Percentiles rank a stretch among this genome's conserved stretches.
phyloP scores from a whole-genome alignment of 805 yeast genomes.

The Candida piceae region DNA sequence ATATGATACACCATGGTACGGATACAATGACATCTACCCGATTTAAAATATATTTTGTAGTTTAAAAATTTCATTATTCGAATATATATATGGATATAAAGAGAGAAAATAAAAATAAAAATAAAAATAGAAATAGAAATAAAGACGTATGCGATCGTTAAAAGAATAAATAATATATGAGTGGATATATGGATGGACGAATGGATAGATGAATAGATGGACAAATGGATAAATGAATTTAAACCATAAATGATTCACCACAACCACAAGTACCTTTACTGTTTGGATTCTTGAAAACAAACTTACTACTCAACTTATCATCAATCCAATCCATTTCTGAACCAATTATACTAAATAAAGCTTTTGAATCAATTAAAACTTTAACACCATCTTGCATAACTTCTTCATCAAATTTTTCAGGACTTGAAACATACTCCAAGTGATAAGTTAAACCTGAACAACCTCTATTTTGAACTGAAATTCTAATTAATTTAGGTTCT shows the following conservation, averaged over 20 bases:
- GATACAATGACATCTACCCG: too few relatives aligned
- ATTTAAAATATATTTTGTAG: too few relatives aligned
- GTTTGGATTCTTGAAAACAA: conserved; percentile 92
- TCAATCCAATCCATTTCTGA: conserved; percentile 99
- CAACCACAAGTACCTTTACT: conserved; percentile 98
- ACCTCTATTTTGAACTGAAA: conserved; percentile 94
- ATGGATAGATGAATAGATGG: too few relatives aligned
- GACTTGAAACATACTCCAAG: conserved; percentile 80
- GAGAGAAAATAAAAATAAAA: too few relatives aligned
- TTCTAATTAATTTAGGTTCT: conserved; percentile 80
- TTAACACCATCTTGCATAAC: conserved; percentile 92
- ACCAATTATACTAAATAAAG: conserved; percentile 91
- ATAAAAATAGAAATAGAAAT: too few relatives aligned
- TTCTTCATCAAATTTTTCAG: conserved; percentile 94
- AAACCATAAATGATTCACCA: conserved; percentile 98
- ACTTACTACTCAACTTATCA: conserved; percentile 82
- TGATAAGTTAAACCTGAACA: conserved; percentile 94
- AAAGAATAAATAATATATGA: too few relatives aligned
- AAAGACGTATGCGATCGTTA: too few relatives aligned
- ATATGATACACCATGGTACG: too few relatives aligned
- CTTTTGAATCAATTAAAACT: conserved; percentile 92
- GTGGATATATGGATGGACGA: too few relatives aligned
- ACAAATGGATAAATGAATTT: too few relatives aligned
- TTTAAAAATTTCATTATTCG: too few relatives aligned
- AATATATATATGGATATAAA: too few relatives aligned